Base-by-base conservation (phyloP, 2,329 filamentous ascomycete species). In the Escovopsis sp. region DNA sequence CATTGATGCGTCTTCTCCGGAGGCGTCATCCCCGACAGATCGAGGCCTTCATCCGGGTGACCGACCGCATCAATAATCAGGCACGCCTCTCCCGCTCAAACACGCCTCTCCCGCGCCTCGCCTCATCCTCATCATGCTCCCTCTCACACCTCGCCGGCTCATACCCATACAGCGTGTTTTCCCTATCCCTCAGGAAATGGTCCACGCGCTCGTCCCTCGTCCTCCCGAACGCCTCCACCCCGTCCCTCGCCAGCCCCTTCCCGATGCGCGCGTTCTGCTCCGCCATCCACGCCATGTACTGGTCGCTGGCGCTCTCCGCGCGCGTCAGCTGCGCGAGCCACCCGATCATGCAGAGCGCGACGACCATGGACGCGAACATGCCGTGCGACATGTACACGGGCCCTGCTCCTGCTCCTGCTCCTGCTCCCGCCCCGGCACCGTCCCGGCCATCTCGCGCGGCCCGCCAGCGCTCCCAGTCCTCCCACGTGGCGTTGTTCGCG, bases 381-480 rank as follows among this genome's bases (percentile, higher is more conserved):
- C 76, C 73, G 50, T 94, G 93, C 39, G 79, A 82, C 58, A 88
- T 76, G 56, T 76, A 81, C 35, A 76, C 46, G 0, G 70, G 69
- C 42, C 66, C 58, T 46, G 73, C 70, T 43, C 57, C 61, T 9
- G 19, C 19, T n/a, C n/a, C n/a, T n/a, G n/a, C n/a, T n/a, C n/a
- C n/a, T n/a, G n/a, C n/a, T n/a, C n/a, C n/a, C n/a, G n/a, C n/a
- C n/a, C n/a, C n/a, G n/a, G n/a, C n/a, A n/a, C n/a, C n/a, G 43
- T 54, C 54, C 49, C 48, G 50, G 45, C 65, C 61, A 33, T 65
- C 55, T 50, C 63, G 52, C 54, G 65, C 55, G 25, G 73, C 64
- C 46, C 82, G 70, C 77, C 80, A 93, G 31, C 68, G 68, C 60
- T 94, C 84, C 87, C 87, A 94, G 54, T 98, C 90, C 54, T 98